Evolutionary conservation across 495 filamentous ascomycete species (phyloP).

Genomic region (Saxophila tyrrhenica): DNA sequence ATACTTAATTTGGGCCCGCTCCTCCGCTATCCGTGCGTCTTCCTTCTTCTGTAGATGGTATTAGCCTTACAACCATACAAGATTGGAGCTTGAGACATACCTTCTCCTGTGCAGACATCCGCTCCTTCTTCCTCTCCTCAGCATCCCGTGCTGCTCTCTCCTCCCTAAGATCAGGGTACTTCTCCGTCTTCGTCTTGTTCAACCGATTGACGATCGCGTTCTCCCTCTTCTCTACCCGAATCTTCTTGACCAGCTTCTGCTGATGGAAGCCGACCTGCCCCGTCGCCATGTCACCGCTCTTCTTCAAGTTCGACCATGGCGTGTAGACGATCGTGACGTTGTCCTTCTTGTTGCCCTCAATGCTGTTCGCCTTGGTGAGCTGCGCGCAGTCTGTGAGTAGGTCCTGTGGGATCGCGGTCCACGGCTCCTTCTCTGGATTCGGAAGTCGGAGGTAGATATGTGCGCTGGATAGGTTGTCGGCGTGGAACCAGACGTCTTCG

Average conservation of each 20-base stretch:
- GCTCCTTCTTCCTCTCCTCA: conserved; percentile 56
- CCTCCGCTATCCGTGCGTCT: conserved; percentile 65
- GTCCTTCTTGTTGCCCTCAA: conserved; percentile 98
- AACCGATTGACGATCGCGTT: conserved; percentile 90
- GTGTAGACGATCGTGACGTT: conserved; percentile 95
- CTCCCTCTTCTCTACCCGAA: conserved; percentile 63
- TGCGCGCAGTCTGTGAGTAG: conserved; percentile 82
- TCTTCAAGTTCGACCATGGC: conserved; percentile 92
- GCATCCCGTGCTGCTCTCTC: conserved; percentile 68
- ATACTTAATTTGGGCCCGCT: conserved; percentile 77
- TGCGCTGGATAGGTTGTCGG: conserved; percentile 90
- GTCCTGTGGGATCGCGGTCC: conserved; percentile 67
- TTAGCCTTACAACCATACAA: background rate
- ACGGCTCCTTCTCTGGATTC: conserved; percentile 66
- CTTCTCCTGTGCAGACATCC: conserved; percentile 52
- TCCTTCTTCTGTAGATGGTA: conserved; percentile 51
- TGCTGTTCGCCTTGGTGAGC: conserved; percentile 96
- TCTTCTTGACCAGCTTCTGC: conserved; percentile 65
- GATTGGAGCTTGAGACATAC: conserved; percentile 32
- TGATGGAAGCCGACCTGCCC: conserved; percentile 95
- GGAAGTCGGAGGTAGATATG: conserved; percentile 86
- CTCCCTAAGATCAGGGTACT: conserved; percentile 64
- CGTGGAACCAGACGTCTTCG: conserved; percentile 98
- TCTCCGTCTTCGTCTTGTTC: conserved; percentile 87
- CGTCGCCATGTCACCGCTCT: conserved; percentile 89